phyloP scores from a whole-genome alignment of 1,139 yeast species.

The Debaryomyces nepalensis region DNA sequence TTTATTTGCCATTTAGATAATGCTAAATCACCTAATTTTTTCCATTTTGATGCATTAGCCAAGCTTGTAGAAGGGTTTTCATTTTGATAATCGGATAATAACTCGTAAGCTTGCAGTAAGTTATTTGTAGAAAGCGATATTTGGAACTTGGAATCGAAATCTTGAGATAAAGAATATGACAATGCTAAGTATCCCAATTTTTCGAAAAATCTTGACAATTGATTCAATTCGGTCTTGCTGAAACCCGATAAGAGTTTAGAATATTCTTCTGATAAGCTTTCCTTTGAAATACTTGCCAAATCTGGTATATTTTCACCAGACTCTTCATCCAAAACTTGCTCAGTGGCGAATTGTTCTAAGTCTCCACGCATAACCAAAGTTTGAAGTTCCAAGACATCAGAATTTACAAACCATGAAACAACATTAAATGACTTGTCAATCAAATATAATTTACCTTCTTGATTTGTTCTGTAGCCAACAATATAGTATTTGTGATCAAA shows the following conservation, averaged over 20 bases:
- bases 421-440: constrained; percentile 90
- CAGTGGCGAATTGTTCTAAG: constrained; percentile 53
- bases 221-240: constrained; percentile 70
- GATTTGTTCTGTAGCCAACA: constrained; percentile 80
- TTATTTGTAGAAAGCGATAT: constrained; percentile 68
- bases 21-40: constrained; percentile 86
- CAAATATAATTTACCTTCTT: constrained; percentile 87
- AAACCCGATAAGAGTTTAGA: constrained; percentile 46
- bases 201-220: constrained; percentile 90
- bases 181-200: constrained; percentile 86
- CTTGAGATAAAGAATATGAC: constrained; percentile 82
- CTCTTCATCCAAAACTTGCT: constrained; percentile 40
- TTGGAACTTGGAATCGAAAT: constrained; percentile 84
- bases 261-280: constrained; percentile 64
- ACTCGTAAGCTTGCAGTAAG: constrained; percentile 70
- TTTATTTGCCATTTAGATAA: constrained; percentile 77
- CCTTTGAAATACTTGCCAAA: constrained; percentile 62
- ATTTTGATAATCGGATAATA: constrained; percentile 64
- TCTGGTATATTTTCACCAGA: constrained; percentile 47
- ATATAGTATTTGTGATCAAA: constrained; percentile 87
- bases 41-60: constrained; percentile 69
- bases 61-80: constrained; percentile 44
- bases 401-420: constrained; percentile 77
- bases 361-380: constrained; percentile 96
- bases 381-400: constrained; percentile 90